phyloP scores from a whole-genome alignment of 2,329 filamentous ascomycete species.

The Neocucurbitaria cava region DNA sequence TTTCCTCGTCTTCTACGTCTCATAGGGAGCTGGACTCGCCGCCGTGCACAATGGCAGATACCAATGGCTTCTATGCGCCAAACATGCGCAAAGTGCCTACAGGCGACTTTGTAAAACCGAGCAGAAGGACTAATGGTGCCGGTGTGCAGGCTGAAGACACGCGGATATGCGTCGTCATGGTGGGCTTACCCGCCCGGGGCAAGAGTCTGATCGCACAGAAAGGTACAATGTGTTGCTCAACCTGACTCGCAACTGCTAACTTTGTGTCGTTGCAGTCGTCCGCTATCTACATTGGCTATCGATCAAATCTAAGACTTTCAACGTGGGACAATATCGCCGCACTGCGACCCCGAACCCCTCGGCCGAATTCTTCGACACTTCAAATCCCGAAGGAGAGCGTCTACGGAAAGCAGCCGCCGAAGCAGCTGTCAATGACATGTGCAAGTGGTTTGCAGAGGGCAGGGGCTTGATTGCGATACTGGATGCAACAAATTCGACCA shows the following conservation, averaged over 20 bases:
- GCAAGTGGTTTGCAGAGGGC: constrained; percentile 82
- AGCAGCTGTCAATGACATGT: constrained; percentile 91
- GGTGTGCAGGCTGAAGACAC: constrained; percentile 92
- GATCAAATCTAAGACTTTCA: constrained; percentile 92
- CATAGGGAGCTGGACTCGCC: constrained; percentile 37
- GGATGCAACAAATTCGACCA: constrained; percentile 96
- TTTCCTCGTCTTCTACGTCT: constrained; percentile 19
- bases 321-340: constrained; percentile 94
- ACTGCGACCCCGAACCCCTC: constrained; percentile 87
- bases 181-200: constrained; percentile 90
- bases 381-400: constrained; percentile 88
- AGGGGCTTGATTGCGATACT: constrained; percentile 89
- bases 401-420: constrained; percentile 87
- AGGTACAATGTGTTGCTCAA: constrained; percentile 63
- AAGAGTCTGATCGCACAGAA: constrained; percentile 99
- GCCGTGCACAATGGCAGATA: constrained; percentile 35
- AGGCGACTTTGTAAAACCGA: constrained; percentile 54
- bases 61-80: constrained; percentile 48
- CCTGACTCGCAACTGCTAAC: constrained; percentile 14
- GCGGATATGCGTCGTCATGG: constrained; percentile 98
- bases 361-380: constrained; percentile 93
- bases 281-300: constrained; percentile 97
- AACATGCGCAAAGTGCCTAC: constrained; percentile 50
- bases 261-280: constrained; percentile 41
- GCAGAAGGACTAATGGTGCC: constrained; percentile 63